Evolutionary conservation across 768 basidiomycete species (phyloP).

Genomic region (Gymnopilus dilepis): DNA sequence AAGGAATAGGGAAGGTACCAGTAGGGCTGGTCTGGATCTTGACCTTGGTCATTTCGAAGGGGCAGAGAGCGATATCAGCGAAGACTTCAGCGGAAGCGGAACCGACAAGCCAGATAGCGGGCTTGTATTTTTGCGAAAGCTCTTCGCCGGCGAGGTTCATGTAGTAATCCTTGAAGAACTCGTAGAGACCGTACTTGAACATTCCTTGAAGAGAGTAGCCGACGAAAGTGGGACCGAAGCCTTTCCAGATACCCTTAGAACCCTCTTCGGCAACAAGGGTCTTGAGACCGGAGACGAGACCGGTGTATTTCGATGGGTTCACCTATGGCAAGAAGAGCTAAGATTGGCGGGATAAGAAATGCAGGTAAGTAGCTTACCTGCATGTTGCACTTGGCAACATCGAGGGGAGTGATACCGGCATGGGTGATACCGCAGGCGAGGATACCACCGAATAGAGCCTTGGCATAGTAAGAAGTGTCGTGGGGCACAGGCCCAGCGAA

Average conservation of each 20-base stretch:
- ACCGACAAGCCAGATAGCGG: slow-evolving; percentile 90
- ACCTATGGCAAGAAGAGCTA: slow-evolving; percentile 50
- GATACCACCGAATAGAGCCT: slow-evolving; percentile 87
- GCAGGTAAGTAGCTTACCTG: slow-evolving; percentile 55
- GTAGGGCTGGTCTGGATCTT: slow-evolving; percentile 81
- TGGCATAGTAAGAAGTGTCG: slow-evolving; percentile 76
- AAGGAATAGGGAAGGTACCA: slow-evolving; percentile 80
- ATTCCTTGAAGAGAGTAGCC: slow-evolving; percentile 96
- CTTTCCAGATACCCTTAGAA: slow-evolving; percentile 89
- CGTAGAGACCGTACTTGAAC: slow-evolving; percentile 99
- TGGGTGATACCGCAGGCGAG: slow-evolving; percentile 90
- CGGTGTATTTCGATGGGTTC: slow-evolving; percentile 75
- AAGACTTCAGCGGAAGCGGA: slow-evolving; percentile 96
- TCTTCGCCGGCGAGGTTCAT: slow-evolving; percentile 91
- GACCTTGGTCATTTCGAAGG: slow-evolving; percentile 92
- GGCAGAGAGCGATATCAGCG: slow-evolving; percentile 95
- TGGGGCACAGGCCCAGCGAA: slow-evolving; percentile 76
- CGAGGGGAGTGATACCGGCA: slow-evolving; percentile 85
- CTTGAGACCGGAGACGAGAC: slow-evolving; percentile 63
- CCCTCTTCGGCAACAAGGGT: slow-evolving; percentile 83
- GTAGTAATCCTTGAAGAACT: slow-evolving; percentile 94
- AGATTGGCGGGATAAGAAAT: background rate
- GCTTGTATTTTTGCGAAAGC: slow-evolving; percentile 78
- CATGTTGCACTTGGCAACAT: slow-evolving; percentile 93
- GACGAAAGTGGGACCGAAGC: slow-evolving; percentile 90